Conservation (phyloP, 2,329 filamentous ascomycete species). For the Lachnellula suecica region DNA sequence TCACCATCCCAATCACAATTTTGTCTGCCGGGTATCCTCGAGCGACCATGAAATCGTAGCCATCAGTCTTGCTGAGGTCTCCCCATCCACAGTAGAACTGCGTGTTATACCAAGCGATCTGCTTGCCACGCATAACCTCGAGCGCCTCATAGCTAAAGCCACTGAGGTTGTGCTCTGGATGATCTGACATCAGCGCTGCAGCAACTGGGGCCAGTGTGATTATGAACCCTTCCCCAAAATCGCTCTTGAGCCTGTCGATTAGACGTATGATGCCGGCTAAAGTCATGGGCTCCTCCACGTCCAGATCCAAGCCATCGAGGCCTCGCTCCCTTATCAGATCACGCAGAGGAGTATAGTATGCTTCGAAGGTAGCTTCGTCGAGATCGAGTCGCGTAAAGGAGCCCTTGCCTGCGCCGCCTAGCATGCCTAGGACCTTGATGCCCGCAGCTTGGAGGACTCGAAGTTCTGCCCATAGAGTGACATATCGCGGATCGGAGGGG, state of each 20-base stretch:
- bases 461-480: slow-evolving; percentile 77
- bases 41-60: slow-evolving; percentile 52
- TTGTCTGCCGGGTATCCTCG: slow-evolving; percentile 71
- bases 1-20: slow-evolving; percentile 79
- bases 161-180: slow-evolving; percentile 65
- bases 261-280: slow-evolving; percentile 64
- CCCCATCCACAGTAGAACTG: slow-evolving; percentile 92
- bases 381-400: slow-evolving; percentile 62
- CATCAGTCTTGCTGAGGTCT: slow-evolving; percentile 37
- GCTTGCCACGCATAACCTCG: slow-evolving; percentile 62
- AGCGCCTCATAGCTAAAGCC: slow-evolving; percentile 80
- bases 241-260: slow-evolving; percentile 64
- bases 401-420: slow-evolving; percentile 81
- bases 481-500: slow-evolving; percentile 65
- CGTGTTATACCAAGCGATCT: slow-evolving; percentile 83
- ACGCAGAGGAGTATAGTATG: slow-evolving; percentile 69
- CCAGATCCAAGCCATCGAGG: slow-evolving; percentile 72
- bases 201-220: slow-evolving; percentile 83
- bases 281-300: slow-evolving; percentile 76
- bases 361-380: slow-evolving; percentile 63
- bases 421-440: slow-evolving; percentile 80
- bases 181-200: slow-evolving; percentile 61
- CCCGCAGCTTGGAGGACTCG: slow-evolving; percentile 69
- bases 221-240: slow-evolving; percentile 70
- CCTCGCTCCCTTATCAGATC: slow-evolving; percentile 60